These are phyloP conservation scores for Yamadazyma friedrichii DNA, from an alignment of 1,139 yeast genomes.

Conservation along the genomic window DNA sequence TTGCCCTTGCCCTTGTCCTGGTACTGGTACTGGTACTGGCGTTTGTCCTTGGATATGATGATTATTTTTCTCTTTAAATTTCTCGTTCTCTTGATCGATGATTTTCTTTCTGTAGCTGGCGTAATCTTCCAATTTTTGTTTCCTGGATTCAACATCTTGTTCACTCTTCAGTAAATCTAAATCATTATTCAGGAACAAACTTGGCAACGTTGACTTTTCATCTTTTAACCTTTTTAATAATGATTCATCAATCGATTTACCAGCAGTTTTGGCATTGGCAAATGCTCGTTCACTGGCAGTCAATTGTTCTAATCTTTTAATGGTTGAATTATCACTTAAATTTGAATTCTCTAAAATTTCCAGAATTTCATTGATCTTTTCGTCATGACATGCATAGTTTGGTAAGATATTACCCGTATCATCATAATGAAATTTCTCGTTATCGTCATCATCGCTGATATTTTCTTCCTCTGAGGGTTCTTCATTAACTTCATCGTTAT, in stretches of 20 bases:
- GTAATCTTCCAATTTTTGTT: constrained; percentile 43
- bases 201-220: constrained; percentile 26
- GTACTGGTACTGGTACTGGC: constrained; percentile 5
- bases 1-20: neutral
- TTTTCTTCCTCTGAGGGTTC: constrained; percentile 65
- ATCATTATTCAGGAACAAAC: constrained; percentile 15
- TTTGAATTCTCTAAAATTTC: constrained; percentile 46
- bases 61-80: constrained; percentile 8
- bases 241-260: constrained; percentile 45
- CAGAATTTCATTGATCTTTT: constrained; percentile 42
- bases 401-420: constrained; percentile 63
- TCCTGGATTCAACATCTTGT: constrained; percentile 48
- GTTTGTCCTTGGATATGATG: neutral
- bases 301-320: constrained; percentile 53
- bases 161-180: constrained; percentile 39
- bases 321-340: constrained; percentile 38
- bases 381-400: constrained; percentile 54
- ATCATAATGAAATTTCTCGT: constrained; percentile 58
- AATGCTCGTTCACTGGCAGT: constrained; percentile 61
- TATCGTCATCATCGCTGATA: constrained; percentile 59
- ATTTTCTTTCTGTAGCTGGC: constrained; percentile 51
- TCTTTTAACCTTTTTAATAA: constrained; percentile 39
- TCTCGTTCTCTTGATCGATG: constrained; percentile 47
- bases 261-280: constrained; percentile 57
- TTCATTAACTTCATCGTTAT: constrained; percentile 5